phyloP scores from a whole-genome alignment of 768 basidiomycete genomes.

The Rhizopogon salebrosus region DNA sequence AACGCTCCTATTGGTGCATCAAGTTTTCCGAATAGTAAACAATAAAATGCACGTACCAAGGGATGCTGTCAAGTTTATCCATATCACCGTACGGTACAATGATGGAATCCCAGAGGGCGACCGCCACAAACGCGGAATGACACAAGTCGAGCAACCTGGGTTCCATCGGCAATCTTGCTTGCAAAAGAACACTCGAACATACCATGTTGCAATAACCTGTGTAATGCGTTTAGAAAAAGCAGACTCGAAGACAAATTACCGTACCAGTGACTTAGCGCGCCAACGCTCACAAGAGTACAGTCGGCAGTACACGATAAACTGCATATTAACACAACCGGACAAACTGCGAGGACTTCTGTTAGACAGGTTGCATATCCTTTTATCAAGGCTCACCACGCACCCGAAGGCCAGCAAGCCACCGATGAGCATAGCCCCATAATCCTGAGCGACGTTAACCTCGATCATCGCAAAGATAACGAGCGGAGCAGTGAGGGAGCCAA shows the following conservation, averaged over 20 bases:
- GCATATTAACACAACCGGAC: slow-evolving; percentile 22
- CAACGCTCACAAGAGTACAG: slow-evolving; percentile 10
- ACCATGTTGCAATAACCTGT: slow-evolving; percentile 20
- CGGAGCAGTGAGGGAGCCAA: not conserved
- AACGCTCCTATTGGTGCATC: slow-evolving; percentile 13
- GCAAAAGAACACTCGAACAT: not conserved
- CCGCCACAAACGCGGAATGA: slow-evolving; percentile 17
- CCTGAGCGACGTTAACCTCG: not conserved
- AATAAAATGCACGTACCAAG: slow-evolving; percentile 13
- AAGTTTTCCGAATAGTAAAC: not conserved
- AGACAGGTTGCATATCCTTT: not conserved
- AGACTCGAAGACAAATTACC: not conserved
- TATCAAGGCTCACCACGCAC: slow-evolving; percentile 2
- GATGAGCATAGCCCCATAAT: slow-evolving; percentile 16
- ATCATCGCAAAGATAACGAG: slow-evolving; percentile 3
- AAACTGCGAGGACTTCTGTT: slow-evolving; percentile 9
- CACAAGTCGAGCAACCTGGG: slow-evolving; percentile 18
- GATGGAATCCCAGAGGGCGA: slow-evolving; percentile 21
- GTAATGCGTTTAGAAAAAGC: not conserved
- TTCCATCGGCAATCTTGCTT: not conserved
- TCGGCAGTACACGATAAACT: slow-evolving; percentile 21
- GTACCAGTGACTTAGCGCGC: slow-evolving; percentile 15
- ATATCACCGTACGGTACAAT: slow-evolving; percentile 16
- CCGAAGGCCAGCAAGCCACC: slow-evolving; percentile 19
- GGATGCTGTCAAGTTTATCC: slow-evolving; percentile 7